Conservation (phyloP, 805 yeast genomes). For the Candida corydali region DNA sequence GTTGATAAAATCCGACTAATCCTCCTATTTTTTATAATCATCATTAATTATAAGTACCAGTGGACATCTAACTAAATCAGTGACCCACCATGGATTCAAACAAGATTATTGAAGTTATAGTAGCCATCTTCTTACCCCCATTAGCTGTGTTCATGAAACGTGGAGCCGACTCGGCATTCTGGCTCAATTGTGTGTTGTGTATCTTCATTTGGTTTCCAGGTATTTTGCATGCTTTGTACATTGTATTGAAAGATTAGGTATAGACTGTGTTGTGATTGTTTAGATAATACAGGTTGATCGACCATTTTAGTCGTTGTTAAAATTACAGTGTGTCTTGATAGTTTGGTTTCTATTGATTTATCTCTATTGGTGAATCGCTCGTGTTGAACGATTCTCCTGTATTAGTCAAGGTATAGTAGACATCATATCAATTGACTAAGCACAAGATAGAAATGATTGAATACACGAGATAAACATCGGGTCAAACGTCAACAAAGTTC, state of each 20-base stretch:
- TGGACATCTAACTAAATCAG: not conserved
- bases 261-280: not conserved
- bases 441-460: too few relatives aligned
- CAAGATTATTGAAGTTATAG: slow-evolving; percentile 36
- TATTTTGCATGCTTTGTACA: slow-evolving; percentile 69
- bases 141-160: slow-evolving; percentile 68
- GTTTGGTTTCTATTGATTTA: too few relatives aligned
- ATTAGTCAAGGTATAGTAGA: too few relatives aligned
- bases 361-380: too few relatives aligned
- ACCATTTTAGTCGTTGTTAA: too few relatives aligned
- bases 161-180: slow-evolving; percentile 62
- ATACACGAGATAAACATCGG: too few relatives aligned
- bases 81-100: slow-evolving; percentile 42
- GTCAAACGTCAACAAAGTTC: too few relatives aligned
- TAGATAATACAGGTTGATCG: too few relatives aligned
- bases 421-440: too few relatives aligned
- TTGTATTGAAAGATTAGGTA: slow-evolving; percentile 38
- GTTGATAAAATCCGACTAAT: not conserved
- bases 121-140: slow-evolving; percentile 68
- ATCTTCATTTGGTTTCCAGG: slow-evolving; percentile 72
- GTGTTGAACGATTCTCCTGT: too few relatives aligned
- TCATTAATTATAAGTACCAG: not conserved
- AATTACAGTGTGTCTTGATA: too few relatives aligned
- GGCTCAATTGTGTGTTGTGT: slow-evolving; percentile 63
- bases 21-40: not conserved